Evolutionary conservation across 306 rosid species (phyloP).

Genomic region (Malus sylvestris): DNA sequence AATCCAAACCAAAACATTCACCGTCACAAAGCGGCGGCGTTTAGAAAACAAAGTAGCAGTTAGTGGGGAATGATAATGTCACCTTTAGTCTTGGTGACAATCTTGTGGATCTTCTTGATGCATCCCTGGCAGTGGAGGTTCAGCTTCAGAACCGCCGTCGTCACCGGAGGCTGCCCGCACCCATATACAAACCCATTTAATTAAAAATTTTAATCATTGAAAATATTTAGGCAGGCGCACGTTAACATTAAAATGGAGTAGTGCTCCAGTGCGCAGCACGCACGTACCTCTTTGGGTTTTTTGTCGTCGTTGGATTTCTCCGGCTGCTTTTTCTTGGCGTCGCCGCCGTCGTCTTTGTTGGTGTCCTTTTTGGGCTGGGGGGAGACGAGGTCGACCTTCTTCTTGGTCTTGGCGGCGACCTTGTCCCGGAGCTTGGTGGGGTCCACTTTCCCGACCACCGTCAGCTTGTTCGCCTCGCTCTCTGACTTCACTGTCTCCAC

Average conservation of each 20-base stretch:
- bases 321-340: slow-evolving; percentile 19
- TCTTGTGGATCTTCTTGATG: slow-evolving; percentile 33
- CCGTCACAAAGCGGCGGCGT: slow-evolving; percentile 1
- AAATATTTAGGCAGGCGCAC: background rate
- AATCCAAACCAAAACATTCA: background rate
- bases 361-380: slow-evolving; percentile 48
- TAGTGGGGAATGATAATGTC: too few species aligned
- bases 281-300: slow-evolving; percentile 54
- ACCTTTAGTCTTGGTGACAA: slow-evolving; percentile 49
- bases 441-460: slow-evolving; percentile 47
- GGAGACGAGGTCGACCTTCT: slow-evolving; percentile 53
- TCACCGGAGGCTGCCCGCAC: slow-evolving; percentile 42
- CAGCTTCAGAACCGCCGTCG: slow-evolving; percentile 58
- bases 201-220: background rate
- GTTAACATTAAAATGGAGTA: slow-evolving; percentile 9
- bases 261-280: background rate
- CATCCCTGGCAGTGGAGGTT: slow-evolving; percentile 64
- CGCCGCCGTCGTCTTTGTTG: slow-evolving; percentile 25
- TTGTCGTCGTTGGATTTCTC: slow-evolving; percentile 31
- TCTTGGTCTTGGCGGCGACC: slow-evolving; percentile 39
- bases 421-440: slow-evolving; percentile 40
- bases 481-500: slow-evolving; percentile 40
- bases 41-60: too few species aligned
- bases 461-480: slow-evolving; percentile 40
- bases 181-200: background rate